A percentile compares a stretch with the other conserved stretches of the same genome.
These are phyloP conservation scores for Ploettnerulaceae sp. DNA, from an alignment of 2,329 filamentous ascomycete genomes.

Conservation along the genomic window DNA sequence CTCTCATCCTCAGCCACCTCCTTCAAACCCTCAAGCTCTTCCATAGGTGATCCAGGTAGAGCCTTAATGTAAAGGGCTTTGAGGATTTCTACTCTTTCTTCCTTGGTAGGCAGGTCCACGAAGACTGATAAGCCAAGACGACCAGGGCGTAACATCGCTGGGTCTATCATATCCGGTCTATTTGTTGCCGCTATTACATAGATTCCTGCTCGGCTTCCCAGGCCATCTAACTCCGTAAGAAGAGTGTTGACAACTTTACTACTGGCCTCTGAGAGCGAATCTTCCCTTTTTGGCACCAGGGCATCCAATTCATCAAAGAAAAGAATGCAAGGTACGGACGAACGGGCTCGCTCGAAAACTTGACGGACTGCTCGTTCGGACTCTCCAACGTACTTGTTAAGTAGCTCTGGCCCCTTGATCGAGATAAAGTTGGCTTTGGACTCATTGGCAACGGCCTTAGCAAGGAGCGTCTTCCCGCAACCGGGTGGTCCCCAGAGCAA, in stretches of 20 bases:
- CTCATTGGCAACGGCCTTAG: conserved; percentile 93
- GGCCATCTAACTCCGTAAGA: conserved; percentile 88
- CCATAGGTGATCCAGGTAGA: conserved; percentile 47
- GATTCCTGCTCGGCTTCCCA: conserved; percentile 74
- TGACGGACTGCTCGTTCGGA: conserved; percentile 89
- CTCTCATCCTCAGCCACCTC: conserved; percentile 59
- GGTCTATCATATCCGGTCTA: conserved; percentile 91
- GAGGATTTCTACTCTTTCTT: conserved; percentile 82
- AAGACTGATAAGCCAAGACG: conserved; percentile 85
- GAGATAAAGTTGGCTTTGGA: conserved; percentile 97
- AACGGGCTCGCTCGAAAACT: conserved; percentile 82
- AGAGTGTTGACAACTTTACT: conserved; percentile 91
- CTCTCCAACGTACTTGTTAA: conserved; percentile 98
- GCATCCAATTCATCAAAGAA: conserved; percentile 99
- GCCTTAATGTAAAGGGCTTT: conserved; percentile 56
- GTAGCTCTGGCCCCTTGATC: conserved; percentile 89
- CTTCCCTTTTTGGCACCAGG: conserved; percentile 78
- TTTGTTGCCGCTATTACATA: conserved; percentile 96
- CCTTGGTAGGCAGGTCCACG: conserved; percentile 74
- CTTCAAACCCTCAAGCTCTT: conserved; percentile 51
- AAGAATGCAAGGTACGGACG: conserved; percentile 84
- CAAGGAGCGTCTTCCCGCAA: conserved; percentile 93
- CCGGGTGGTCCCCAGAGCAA: conserved; percentile 95
- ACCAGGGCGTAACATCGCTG: conserved; percentile 88
- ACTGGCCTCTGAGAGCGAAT: conserved; percentile 72